A percentile compares a stretch with the other conserved stretches of the same genome.
Evolutionary conservation across 2,329 filamentous ascomycete genomes (phyloP).

Genomic region (Trichoderma atroviride): DNA sequence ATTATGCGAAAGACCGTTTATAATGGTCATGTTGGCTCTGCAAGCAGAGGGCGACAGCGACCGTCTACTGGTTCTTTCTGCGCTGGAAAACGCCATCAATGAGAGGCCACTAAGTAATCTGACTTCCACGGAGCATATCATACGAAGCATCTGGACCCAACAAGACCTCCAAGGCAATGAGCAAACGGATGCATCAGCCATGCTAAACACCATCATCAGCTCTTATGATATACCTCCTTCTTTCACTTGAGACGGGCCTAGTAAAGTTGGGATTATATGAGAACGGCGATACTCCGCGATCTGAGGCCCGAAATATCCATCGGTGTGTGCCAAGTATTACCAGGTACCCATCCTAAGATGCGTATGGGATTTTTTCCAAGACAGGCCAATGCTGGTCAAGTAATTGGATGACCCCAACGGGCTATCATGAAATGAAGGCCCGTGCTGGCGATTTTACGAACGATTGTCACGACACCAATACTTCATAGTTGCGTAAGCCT

Average conservation of each 20-base stretch:
- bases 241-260: constrained; percentile 8
- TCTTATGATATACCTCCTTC: constrained; percentile 16
- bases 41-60: constrained; percentile 16
- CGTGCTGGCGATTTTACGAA: neutral
- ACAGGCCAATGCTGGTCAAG: neutral
- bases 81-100: neutral
- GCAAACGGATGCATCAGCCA: constrained; percentile 17
- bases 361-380: neutral
- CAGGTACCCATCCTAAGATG: neutral
- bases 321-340: neutral
- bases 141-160: constrained; percentile 18
- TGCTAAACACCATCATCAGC: constrained; percentile 23
- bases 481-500: neutral
- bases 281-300: neutral
- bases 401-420: neutral
- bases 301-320: neutral
- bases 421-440: neutral
- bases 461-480: neutral
- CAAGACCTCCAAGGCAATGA: constrained; percentile 19
- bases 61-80: constrained; percentile 8
- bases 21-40: constrained; percentile 19
- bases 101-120: constrained; percentile 24
- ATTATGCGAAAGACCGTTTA: constrained; percentile 20
- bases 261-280: neutral
- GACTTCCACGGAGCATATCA: constrained; percentile 17